Conservation (phyloP, 2,329 filamentous ascomycete species). For the Ophiostoma sp. region DNA sequence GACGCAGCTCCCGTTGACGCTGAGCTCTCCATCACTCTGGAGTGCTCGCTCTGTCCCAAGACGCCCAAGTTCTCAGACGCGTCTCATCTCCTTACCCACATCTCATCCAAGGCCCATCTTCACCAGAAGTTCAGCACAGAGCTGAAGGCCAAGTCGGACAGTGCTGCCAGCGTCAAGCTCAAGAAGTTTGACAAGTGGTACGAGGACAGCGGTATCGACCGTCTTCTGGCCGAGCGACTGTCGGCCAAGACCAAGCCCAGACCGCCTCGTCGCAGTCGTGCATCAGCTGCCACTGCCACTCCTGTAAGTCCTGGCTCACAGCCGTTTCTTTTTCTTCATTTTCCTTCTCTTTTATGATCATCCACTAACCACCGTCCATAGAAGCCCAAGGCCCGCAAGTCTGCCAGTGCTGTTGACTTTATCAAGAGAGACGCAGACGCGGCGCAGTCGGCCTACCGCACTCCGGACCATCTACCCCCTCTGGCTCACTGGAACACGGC, state of each 20-base stretch:
- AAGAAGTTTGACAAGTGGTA: slow-evolving; percentile 79
- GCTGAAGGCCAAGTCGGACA: slow-evolving; percentile 67
- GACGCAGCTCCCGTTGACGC: background rate
- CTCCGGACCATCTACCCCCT: slow-evolving; percentile 18
- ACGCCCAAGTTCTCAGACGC: slow-evolving; percentile 82
- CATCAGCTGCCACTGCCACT: slow-evolving; percentile 24
- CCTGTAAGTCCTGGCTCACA: slow-evolving; percentile 23
- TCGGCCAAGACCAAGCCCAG: slow-evolving; percentile 69
- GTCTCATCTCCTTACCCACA: slow-evolving; percentile 88
- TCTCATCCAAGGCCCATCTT: slow-evolving; percentile 89
- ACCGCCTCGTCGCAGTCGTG: slow-evolving; percentile 34
- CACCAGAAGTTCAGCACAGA: slow-evolving; percentile 80
- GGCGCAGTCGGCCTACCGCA: slow-evolving; percentile 5
- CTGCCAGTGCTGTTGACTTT: slow-evolving; percentile 10
- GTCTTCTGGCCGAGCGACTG: slow-evolving; percentile 75
- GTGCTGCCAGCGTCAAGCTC: slow-evolving; percentile 62
- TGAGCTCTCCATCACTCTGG: slow-evolving; percentile 58
- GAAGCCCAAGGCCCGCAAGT: slow-evolving; percentile 17
- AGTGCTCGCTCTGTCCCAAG: slow-evolving; percentile 81
- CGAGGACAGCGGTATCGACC: slow-evolving; percentile 65
- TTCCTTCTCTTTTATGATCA: background rate
- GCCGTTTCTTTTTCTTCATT: background rate
- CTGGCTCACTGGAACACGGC: slow-evolving; percentile 31
- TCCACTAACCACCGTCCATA: background rate
- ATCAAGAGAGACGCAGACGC: background rate